Conservation (phyloP, 2,329 filamentous ascomycete genomes). For the Myriosclerotinia curreyana region DNA sequence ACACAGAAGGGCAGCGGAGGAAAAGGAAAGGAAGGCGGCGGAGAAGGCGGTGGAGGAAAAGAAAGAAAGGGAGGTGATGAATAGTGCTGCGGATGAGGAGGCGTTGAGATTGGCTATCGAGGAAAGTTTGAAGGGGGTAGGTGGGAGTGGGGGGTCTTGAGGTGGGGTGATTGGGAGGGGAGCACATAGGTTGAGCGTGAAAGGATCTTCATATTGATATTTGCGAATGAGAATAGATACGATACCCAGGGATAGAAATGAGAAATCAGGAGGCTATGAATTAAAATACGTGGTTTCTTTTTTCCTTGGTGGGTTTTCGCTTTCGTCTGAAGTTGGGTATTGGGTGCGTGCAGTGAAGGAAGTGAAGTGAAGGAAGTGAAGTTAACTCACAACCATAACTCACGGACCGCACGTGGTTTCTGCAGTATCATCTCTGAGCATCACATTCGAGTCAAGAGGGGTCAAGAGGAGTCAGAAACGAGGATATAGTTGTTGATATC, state of each 20-base stretch:
- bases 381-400: too few relatives aligned
- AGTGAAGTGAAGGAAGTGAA: too few relatives aligned
- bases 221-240: not conserved
- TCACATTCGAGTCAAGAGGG: too few relatives aligned
- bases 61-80: not conserved
- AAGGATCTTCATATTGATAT: not conserved
- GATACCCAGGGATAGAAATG: not conserved
- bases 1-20: constrained; percentile 34
- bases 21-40: constrained; percentile 22
- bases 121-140: constrained; percentile 49
- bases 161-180: not conserved
- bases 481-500: too few relatives aligned
- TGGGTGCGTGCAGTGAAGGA: too few relatives aligned
- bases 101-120: constrained; percentile 55
- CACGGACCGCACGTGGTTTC: too few relatives aligned
- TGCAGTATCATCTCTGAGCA: too few relatives aligned
- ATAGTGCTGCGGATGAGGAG: constrained; percentile 49
- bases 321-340: too few relatives aligned
- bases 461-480: too few relatives aligned
- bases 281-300: not conserved
- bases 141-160: constrained; percentile 2
- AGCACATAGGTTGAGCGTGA: not conserved
- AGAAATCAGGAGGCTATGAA: not conserved
- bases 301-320: not conserved
- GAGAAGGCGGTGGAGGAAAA: constrained; percentile 18